Base-by-base conservation (phyloP, 345 rosid species). In the Turritis glabra region DNA sequence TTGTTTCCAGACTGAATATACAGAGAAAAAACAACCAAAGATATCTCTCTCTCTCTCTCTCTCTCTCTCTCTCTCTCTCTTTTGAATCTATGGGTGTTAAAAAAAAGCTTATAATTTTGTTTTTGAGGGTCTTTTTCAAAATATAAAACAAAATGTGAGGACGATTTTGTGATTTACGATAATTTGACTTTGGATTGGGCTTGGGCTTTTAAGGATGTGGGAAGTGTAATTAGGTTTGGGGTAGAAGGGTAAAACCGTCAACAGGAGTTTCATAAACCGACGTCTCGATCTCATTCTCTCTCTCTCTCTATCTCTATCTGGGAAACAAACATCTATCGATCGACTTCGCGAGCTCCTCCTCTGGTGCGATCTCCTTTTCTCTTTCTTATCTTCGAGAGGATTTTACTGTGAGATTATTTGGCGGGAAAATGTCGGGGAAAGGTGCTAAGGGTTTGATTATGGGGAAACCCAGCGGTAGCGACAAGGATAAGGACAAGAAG, bases 401-500 rank as follows among this genome's bases (percentile, higher is more conserved):
- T 64, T 47, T 53, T 25, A 21, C 21, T 23, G 63, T 35, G 65
- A 44, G 48, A 5, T 12, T 33, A n/a, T 64, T 71, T 62, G 71
- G 73, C 77, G 69, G 78, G 79, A 85, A 80, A 80, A 87, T 89
- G 96, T 82, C 96, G 44, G 96, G 96, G 38, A 90, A 90, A 76
- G 96, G 96, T 52, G 96, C 91, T 0, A 90, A 90, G 23, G 96
- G 96, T 4, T 76, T 90, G 81, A 82, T 85, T 32, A 85, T 84
- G 58, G 96, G 91, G 52, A 88, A 88, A 82, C 80, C 91, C 21
- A 82, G 85, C 10, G 80, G 81, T 21, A 84, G 71, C 75, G 89
- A 79, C 41, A 88, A 87, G 79, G 91, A 87, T 67, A 89, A 85
- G 81, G 91, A 87, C 73, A 87, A 89, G 89, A 89, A 89, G 88